These are phyloP conservation scores for Psilocybe subaeruginosa DNA, from an alignment of 768 basidiomycete species.

Conservation along the genomic window DNA sequence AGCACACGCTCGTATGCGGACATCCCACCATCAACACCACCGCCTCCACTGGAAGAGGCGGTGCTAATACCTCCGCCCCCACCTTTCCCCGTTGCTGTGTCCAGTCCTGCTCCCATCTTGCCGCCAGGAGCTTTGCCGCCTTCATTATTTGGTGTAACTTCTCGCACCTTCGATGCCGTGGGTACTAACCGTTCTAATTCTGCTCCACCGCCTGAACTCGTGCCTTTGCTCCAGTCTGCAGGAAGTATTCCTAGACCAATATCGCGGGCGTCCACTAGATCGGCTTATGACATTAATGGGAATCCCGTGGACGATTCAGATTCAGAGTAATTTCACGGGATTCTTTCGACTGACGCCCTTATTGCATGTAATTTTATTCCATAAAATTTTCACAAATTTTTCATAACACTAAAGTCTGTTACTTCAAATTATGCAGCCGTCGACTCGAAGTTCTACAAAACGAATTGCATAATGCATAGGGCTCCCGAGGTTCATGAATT, in stretches of 20 bases:
- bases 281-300: constrained; percentile 12
- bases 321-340: constrained; percentile 2
- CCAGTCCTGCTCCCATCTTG: constrained; percentile 2
- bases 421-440: background rate
- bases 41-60: constrained; percentile 21
- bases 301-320: constrained; percentile 6
- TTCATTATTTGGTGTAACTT: constrained; percentile 9
- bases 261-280: constrained; percentile 20
- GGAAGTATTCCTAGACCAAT: constrained; percentile 12
- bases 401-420: background rate
- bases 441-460: background rate
- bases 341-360: background rate
- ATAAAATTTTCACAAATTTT: background rate
- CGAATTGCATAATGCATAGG: background rate
- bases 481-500: constrained; percentile 8
- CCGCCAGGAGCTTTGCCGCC: constrained; percentile 5
- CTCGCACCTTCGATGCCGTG: constrained; percentile 21
- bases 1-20: constrained; percentile 30
- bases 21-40: constrained; percentile 29
- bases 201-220: constrained; percentile 22
- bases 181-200: constrained; percentile 21
- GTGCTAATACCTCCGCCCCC: constrained; percentile 18
- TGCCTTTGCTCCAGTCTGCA: constrained; percentile 23
- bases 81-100: constrained; percentile 19
- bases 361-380: constrained; percentile 11